Conservation (phyloP, 495 filamentous ascomycete genomes). For the Podospora pseudoanserina region DNA sequence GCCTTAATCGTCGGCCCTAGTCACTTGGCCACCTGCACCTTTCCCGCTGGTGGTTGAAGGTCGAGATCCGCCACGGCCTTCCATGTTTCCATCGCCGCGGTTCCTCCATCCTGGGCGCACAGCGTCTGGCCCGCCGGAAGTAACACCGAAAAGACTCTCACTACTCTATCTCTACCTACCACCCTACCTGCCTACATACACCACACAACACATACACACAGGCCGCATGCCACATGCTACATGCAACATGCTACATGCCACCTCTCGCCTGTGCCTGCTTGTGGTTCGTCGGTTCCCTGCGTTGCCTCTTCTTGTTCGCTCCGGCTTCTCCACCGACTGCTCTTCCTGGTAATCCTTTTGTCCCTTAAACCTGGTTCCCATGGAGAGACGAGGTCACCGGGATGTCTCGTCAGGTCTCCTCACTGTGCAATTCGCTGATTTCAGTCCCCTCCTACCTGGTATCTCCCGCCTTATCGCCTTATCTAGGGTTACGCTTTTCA, state of each 20-base stretch:
- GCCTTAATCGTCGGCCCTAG: not conserved
- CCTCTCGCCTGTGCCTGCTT: not conserved
- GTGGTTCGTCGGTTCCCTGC: not conserved
- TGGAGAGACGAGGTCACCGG: not conserved
- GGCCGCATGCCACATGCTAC: not conserved
- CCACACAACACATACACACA: no score
- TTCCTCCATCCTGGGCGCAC: not conserved
- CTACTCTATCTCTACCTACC: not conserved
- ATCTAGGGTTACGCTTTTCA: not conserved
- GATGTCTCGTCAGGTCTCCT: not conserved
- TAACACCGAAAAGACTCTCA: slow-evolving; percentile 12
- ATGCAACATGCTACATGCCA: not conserved
- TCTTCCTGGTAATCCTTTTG: not conserved
- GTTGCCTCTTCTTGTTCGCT: slow-evolving; percentile 1
- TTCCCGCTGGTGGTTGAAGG: not conserved
- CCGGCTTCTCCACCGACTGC: not conserved
- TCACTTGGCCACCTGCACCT: not conserved
- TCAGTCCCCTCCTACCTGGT: not conserved
- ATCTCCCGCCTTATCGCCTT: not conserved
- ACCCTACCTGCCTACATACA: not conserved
- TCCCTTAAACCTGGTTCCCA: not conserved
- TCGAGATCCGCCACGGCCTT: slow-evolving; percentile 2
- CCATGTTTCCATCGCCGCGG: not conserved
- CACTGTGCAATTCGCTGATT: not conserved
- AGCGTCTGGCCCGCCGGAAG: slow-evolving; percentile 13